Evolutionary conservation across 2,329 filamentous ascomycete genomes (phyloP).

Genomic region (Epichloe elymi): DNA sequence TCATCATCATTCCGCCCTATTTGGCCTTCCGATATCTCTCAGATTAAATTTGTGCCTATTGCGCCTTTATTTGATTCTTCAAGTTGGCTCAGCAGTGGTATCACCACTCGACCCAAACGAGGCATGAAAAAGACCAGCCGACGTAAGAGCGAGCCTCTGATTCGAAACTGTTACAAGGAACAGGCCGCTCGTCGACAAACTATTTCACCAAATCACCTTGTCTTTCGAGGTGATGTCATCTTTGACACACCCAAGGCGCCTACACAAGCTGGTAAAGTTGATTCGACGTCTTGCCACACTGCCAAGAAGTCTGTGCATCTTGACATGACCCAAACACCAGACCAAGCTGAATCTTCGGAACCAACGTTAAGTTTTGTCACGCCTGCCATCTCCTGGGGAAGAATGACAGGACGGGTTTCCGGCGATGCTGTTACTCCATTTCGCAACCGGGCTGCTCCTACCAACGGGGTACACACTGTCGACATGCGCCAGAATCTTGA

Average conservation of each 20-base stretch:
- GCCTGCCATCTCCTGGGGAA: constrained; percentile 9
- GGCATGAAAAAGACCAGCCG: constrained; percentile 13
- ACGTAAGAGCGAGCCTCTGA: constrained; percentile 22
- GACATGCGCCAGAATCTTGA: constrained; percentile 23
- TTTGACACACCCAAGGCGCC: background rate
- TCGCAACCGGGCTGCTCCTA: background rate
- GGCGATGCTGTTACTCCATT: constrained; percentile 2
- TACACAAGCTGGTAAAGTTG: background rate
- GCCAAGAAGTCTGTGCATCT: background rate
- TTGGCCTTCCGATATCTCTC: constrained; percentile 5
- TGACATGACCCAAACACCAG: background rate
- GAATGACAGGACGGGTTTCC: constrained; percentile 6
- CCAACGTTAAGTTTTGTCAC: constrained; percentile 1
- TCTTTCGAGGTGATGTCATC: background rate
- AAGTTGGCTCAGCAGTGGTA: constrained; percentile 15
- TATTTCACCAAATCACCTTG: constrained; percentile 16
- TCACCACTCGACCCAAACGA: constrained; percentile 11
- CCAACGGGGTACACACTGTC: constrained; percentile 17
- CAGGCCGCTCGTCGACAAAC: constrained; percentile 15
- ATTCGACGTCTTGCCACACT: background rate
- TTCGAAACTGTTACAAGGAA: constrained; percentile 13
- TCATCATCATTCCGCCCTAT: constrained; percentile 8
- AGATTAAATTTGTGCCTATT: constrained; percentile 16
- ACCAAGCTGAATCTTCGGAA: background rate
- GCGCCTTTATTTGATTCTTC: constrained; percentile 16